A percentile compares a stretch with the other conserved stretches of the same genome.
Conservation (phyloP, 2,329 filamentous ascomycete species). For the Didymosphaeria variabile region DNA sequence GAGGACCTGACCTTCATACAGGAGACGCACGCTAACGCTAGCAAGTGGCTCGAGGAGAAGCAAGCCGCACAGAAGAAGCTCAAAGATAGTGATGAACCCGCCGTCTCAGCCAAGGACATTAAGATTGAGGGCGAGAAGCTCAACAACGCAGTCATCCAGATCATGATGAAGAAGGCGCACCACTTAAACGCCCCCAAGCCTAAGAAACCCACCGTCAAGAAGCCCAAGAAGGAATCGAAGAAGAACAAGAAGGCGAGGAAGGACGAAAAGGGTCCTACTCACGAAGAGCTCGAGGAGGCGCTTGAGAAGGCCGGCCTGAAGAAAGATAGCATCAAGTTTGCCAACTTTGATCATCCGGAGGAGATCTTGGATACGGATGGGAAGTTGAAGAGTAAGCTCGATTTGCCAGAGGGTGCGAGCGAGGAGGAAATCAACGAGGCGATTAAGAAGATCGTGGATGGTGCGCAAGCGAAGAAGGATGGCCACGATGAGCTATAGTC, state of each 20-base stretch:
- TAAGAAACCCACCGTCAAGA: slow-evolving; percentile 36
- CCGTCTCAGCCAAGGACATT: slow-evolving; percentile 74
- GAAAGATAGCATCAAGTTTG: slow-evolving; percentile 35
- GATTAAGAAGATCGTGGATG: slow-evolving; percentile 52
- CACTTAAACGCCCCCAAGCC: slow-evolving; percentile 53
- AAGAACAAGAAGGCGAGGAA: slow-evolving; percentile 41
- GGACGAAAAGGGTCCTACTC: slow-evolving; percentile 39
- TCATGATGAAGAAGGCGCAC: slow-evolving; percentile 68
- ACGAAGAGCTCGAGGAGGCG: slow-evolving; percentile 42
- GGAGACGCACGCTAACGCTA: slow-evolving; percentile 68
- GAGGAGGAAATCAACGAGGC: slow-evolving; percentile 58
- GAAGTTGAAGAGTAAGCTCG: slow-evolving; percentile 33
- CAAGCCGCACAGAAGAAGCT: slow-evolving; percentile 76
- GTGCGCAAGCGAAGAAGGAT: slow-evolving; percentile 18
- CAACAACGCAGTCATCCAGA: slow-evolving; percentile 73
- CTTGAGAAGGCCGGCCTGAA: slow-evolving; percentile 44
- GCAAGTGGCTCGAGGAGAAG: slow-evolving; percentile 79
- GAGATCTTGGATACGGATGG: slow-evolving; percentile 34
- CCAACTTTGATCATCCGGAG: slow-evolving; percentile 28
- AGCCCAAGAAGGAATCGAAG: slow-evolving; percentile 39
- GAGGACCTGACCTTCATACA: slow-evolving; percentile 75
- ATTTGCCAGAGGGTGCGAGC: slow-evolving; percentile 37
- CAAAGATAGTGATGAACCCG: slow-evolving; percentile 76
- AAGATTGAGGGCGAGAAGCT: slow-evolving; percentile 74
- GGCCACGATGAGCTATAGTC: slow-evolving; percentile 33